These are phyloP conservation scores for Rusavskia elegans DNA, from an alignment of 495 filamentous ascomycete genomes.

Conservation along the genomic window DNA sequence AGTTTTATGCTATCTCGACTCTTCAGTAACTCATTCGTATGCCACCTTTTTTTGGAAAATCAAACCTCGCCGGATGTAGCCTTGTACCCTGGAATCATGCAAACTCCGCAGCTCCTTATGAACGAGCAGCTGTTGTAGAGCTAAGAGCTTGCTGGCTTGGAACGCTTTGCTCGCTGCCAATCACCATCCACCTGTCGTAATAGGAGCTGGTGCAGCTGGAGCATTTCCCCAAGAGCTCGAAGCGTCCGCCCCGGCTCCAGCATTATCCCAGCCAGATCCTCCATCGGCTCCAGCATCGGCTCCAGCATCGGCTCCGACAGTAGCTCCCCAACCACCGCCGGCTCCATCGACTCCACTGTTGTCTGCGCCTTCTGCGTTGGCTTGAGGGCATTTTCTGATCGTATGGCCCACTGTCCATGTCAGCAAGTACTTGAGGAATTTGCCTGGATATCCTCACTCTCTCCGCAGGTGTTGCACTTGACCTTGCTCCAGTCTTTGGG, in stretches of 20 bases:
- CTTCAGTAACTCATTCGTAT: no score
- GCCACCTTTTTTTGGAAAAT: no score
- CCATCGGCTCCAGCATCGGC: not conserved
- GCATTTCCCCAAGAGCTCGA: not conserved
- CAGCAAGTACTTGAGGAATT: not conserved
- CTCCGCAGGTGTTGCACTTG: constrained; percentile 59
- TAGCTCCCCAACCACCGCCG: not conserved
- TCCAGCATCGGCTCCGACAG: not conserved
- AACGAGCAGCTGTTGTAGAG: no score
- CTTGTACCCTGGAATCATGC: no score
- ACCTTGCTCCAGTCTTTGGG: constrained; percentile 61
- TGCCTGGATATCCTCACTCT: not conserved
- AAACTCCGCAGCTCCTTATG: no score
- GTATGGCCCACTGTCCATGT: not conserved
- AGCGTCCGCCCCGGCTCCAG: not conserved
- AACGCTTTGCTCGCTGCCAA: no score
- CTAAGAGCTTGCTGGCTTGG: no score
- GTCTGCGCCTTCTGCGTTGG: not conserved
- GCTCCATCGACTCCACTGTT: not conserved
- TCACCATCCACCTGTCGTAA: not conserved
- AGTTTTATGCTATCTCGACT: no score
- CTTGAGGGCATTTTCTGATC: not conserved
- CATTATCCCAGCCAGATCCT: not conserved
- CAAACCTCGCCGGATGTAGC: no score
- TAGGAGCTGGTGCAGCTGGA: not conserved